Percentiles rank a stretch among this genome's conserved stretches.
phyloP scores from a whole-genome alignment of 176 grass and related monocot genomes.

The Luzula sylvatica region DNA sequence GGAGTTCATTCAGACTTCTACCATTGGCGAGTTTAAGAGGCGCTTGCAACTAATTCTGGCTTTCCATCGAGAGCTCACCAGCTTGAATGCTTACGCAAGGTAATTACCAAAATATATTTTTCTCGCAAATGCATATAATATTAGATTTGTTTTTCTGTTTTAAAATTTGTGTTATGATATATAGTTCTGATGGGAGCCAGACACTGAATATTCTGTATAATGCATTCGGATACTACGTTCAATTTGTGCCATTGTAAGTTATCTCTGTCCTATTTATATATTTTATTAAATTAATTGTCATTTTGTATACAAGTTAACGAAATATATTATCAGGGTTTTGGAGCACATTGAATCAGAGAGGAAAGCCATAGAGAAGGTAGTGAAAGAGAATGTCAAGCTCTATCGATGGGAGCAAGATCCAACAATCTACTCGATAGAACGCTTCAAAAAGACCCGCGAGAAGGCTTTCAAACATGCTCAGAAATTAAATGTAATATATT shows the following conservation, averaged over 20 bases:
- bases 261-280: neutral
- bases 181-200: slow-evolving; percentile 34
- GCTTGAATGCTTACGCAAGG: neutral
- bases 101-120: too few relatives aligned
- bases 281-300: slow-evolving; percentile 20
- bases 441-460: slow-evolving; percentile 60
- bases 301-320: slow-evolving; percentile 18
- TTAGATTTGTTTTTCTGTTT: slow-evolving; percentile 1
- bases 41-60: slow-evolving; percentile 69
- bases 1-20: slow-evolving; percentile 83
- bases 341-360: slow-evolving; percentile 51
- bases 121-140: too few relatives aligned
- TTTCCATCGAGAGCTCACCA: slow-evolving; percentile 62
- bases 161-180: slow-evolving; percentile 17
- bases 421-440: slow-evolving; percentile 57
- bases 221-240: slow-evolving; percentile 88
- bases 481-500: slow-evolving; percentile 51
- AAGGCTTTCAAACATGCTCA: slow-evolving; percentile 66
- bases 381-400: slow-evolving; percentile 72
- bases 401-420: slow-evolving; percentile 74
- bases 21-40: slow-evolving; percentile 85
- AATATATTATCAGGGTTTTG: slow-evolving; percentile 36
- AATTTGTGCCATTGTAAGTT: slow-evolving; percentile 73
- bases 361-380: slow-evolving; percentile 50
- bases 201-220: slow-evolving; percentile 79